Base-by-base conservation (phyloP, 352 stramenopile genomes). In the Thraustochytrium sp. region DNA sequence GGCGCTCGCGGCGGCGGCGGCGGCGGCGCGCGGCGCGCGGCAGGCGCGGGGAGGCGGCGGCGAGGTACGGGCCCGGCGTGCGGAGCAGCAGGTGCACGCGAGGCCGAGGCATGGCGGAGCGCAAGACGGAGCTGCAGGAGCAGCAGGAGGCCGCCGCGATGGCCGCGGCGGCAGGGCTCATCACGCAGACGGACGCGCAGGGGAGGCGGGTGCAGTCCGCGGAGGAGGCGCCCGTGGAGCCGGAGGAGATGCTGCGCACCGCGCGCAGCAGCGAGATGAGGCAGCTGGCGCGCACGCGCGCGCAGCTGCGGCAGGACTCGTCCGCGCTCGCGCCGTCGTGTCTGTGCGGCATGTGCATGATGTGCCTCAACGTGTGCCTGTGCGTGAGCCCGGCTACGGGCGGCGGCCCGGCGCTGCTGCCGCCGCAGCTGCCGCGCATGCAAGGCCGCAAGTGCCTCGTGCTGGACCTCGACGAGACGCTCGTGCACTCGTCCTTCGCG, bases 401-500 rank as follows among this genome's bases (percentile, higher is more conserved):
- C 34, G 26, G 56, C 34, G 68, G 36, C 8, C 23, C 40, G n/a
- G 75, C 18, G 40, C 64, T 80, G 36, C 37, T 85, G 46, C 78
- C 78, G n/a, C 65, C 49, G n/a, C 63, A 64, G 37, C 78, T 56
- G 3, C 46, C 36, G 26, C 9, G 90, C 34, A 91, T 95, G 63
- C 76, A 85, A 2, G 91, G 89, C 53, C 95, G 94, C 82, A 95
- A 96, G 85, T 95, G 92, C 48, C 89, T 97, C 31, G 91, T 97
- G 36, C 88, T 99, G 29, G 96, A 99, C 84, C 88, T 99, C 36
- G 96, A 99, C 87, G 96, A 99, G 86, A 99, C 96, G 21, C 88
- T 99, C 3, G 96, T 99, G 13, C 96, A 99, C 89, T 97, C 92
- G 46, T 98, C 93, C 51, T 99, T 99, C 86, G 90, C 92, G 87